Conservation (phyloP, 441 rosid genomes). For the Arabidopsis hybrid region DNA sequence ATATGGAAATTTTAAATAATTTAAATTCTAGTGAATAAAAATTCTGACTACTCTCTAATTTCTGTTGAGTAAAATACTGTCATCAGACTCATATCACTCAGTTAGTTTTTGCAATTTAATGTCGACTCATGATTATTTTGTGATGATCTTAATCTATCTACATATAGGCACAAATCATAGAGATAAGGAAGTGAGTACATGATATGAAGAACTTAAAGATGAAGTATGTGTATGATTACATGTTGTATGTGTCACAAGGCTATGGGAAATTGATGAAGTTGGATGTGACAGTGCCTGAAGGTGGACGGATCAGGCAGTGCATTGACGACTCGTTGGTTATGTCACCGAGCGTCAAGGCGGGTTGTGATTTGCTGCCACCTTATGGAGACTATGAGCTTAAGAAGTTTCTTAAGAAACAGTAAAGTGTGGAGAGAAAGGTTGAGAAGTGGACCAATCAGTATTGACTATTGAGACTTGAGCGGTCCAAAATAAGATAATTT, state of each 20-base stretch:
- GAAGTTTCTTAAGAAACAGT: constrained; percentile 47
- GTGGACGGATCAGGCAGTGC: constrained; percentile 53
- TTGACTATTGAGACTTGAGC: constrained; percentile 39
- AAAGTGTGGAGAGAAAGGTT: constrained; percentile 48
- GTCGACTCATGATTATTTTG: constrained; percentile 27
- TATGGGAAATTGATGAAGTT: constrained; percentile 68
- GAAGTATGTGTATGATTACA: constrained; percentile 74
- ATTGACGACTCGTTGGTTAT: constrained; percentile 68
- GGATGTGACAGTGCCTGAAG: constrained; percentile 55
- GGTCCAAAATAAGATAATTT: constrained; percentile 5
- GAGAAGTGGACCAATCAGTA: constrained; percentile 58
- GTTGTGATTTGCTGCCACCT: constrained; percentile 65
- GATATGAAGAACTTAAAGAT: constrained; percentile 54
- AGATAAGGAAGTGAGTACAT: constrained; percentile 59
- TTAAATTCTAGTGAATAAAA: constrained; percentile 27
- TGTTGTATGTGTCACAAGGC: constrained; percentile 63
- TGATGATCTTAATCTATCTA: background rate
- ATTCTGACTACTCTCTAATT: background rate
- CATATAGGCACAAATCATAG: constrained; percentile 52
- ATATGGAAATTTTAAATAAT: too few relatives aligned
- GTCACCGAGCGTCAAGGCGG: constrained; percentile 49
- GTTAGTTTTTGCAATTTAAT: background rate
- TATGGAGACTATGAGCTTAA: constrained; percentile 48
- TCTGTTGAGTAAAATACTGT: background rate
- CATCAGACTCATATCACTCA: background rate